Conservation (phyloP, 371 early-diverging fungal genomes). For the Mucor plumbeus region DNA sequence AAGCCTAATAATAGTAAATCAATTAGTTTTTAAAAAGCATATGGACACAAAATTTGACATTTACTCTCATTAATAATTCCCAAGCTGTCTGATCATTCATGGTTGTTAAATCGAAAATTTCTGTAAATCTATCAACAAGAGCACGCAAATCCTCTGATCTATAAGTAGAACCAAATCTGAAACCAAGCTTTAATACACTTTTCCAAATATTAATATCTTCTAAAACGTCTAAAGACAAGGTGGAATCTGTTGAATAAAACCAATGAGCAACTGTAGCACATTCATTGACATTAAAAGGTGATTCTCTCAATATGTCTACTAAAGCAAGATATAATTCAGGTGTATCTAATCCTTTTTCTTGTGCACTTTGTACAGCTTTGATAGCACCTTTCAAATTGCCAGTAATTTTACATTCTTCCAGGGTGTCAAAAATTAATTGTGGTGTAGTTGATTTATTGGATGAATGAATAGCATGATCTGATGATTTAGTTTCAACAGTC, state of each 20-base stretch:
- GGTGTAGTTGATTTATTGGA: background rate
- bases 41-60: background rate
- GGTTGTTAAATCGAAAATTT: constrained; percentile 21
- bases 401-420: constrained; percentile 18
- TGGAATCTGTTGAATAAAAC: constrained; percentile 31
- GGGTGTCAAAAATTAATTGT: constrained; percentile 7
- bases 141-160: constrained; percentile 32
- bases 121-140: constrained; percentile 30
- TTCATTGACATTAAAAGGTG: constrained; percentile 27
- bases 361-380: constrained; percentile 14
- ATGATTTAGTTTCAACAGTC: background rate
- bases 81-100: constrained; percentile 31
- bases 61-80: constrained; percentile 46
- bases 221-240: constrained; percentile 16
- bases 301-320: constrained; percentile 15
- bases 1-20: background rate
- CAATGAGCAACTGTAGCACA: constrained; percentile 31
- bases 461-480: background rate
- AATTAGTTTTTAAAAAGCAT: background rate
- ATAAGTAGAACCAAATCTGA: constrained; percentile 26
- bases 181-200: constrained; percentile 35
- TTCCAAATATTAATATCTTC: constrained; percentile 41
- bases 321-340: constrained; percentile 21
- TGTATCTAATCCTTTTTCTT: constrained; percentile 15
- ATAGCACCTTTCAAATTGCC: constrained; percentile 27